These are phyloP conservation scores for Eucalyptus leucophloia DNA, from an alignment of 345 rosid genomes.

Conservation along the genomic window DNA sequence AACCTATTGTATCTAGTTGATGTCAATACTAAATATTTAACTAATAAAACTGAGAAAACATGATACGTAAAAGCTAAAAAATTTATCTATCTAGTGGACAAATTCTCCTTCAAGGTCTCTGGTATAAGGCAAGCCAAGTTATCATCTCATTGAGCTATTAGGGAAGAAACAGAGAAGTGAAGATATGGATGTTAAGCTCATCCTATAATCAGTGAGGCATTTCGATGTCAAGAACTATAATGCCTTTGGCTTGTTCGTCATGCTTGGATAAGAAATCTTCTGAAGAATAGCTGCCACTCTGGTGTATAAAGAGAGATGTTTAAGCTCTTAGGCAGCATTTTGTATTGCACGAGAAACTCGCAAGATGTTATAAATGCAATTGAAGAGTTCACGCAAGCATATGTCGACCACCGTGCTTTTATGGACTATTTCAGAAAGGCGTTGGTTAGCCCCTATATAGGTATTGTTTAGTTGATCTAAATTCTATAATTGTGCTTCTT, in stretches of 20 bases:
- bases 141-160: background rate
- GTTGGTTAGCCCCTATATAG: background rate
- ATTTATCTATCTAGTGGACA: accelerated
- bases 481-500: background rate
- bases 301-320: constrained; percentile 35
- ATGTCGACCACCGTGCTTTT: constrained; percentile 26
- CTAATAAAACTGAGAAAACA: too few species aligned
- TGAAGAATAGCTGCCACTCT: constrained; percentile 22
- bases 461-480: background rate
- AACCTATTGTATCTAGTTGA: too few species aligned
- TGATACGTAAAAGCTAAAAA: too few species aligned
- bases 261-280: constrained; percentile 35
- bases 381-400: constrained; percentile 22
- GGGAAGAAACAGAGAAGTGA: background rate
- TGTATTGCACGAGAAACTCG: background rate
- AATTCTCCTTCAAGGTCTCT: background rate
- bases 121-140: background rate
- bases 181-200: background rate
- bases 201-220: constrained; percentile 20
- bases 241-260: constrained; percentile 17
- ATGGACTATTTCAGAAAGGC: constrained; percentile 3
- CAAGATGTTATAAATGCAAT: background rate
- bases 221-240: constrained; percentile 26
- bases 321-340: constrained; percentile 13
- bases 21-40: too few species aligned